Percentiles rank a stretch among this genome's conserved stretches.
Evolutionary conservation across 164 flowering plant species (phyloP).

Genomic region (Echeveria elegans): DNA sequence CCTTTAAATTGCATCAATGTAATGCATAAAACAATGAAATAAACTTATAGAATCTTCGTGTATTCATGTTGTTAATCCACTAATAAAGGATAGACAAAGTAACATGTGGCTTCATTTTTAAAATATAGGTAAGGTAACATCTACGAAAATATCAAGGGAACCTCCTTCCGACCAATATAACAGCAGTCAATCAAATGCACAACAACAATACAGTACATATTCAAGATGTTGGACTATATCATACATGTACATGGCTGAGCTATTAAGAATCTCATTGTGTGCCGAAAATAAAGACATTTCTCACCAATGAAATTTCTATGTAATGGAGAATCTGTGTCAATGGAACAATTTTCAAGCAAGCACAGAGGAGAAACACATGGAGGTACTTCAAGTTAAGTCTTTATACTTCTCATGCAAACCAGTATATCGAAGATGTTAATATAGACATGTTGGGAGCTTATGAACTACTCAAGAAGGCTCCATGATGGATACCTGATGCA

Average conservation of each 20-base stretch:
- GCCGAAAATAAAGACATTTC: too few species aligned
- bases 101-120: neutral
- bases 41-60: too few species aligned
- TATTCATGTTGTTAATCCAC: too few species aligned
- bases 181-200: neutral
- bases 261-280: neutral
- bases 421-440: too few species aligned
- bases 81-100: neutral
- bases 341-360: too few species aligned
- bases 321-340: too few species aligned
- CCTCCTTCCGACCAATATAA: neutral
- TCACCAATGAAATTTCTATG: neutral
- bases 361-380: too few species aligned
- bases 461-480: neutral
- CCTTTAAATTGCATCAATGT: too few species aligned
- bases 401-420: too few species aligned
- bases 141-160: neutral
- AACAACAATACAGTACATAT: neutral
- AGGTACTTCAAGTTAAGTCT: too few species aligned
- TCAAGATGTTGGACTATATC: neutral
- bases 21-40: too few species aligned
- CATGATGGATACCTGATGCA: neutral
- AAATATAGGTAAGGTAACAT: neutral
- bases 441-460: too few species aligned
- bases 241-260: neutral